Conservation (phyloP, 192 early-diverging fungal genomes). For the Geranomyces variabilis region DNA sequence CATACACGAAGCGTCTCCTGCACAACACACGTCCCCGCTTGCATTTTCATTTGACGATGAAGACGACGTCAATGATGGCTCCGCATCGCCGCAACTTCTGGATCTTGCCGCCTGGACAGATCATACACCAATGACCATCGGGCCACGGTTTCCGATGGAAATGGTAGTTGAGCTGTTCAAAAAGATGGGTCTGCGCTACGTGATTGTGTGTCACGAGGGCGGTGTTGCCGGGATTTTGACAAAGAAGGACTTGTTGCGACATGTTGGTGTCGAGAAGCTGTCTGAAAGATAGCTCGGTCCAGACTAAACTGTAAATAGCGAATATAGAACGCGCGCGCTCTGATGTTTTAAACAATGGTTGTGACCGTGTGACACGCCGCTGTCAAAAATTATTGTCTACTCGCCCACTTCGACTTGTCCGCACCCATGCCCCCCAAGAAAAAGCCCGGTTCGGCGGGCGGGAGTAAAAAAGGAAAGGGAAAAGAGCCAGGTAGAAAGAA, state of each 20-base stretch:
- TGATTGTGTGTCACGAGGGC: conserved; percentile 45
- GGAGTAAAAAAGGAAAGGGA: conserved; percentile 25
- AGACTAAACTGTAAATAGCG: too few relatives aligned
- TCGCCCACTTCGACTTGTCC: too few relatives aligned
- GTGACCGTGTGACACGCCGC: too few relatives aligned
- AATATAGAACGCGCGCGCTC: too few relatives aligned
- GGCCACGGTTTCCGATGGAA: conserved; percentile 47
- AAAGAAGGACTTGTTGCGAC: conserved; percentile 51
- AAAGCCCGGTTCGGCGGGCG: conserved; percentile 48
- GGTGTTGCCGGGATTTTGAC: conserved; percentile 43
- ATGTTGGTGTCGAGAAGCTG: conserved; percentile 21
- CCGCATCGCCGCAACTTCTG: conserved; percentile 12
- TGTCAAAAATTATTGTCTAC: too few relatives aligned
- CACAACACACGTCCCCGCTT: too few relatives aligned
- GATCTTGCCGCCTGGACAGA: conserved; percentile 56
- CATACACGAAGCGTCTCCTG: neutral
- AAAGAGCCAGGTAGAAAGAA: conserved; percentile 18
- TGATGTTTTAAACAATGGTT: too few relatives aligned
- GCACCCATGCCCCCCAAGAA: conserved; percentile 86
- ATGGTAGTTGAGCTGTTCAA: conserved; percentile 57
- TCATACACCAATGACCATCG: conserved; percentile 48
- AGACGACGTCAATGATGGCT: too few relatives aligned
- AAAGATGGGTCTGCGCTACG: conserved; percentile 54
- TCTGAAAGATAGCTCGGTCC: too few relatives aligned
- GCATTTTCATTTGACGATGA: too few relatives aligned